Evolutionary conservation across 768 basidiomycete genomes (phyloP).

Genomic region (Phlebiopsis gigantea): DNA sequence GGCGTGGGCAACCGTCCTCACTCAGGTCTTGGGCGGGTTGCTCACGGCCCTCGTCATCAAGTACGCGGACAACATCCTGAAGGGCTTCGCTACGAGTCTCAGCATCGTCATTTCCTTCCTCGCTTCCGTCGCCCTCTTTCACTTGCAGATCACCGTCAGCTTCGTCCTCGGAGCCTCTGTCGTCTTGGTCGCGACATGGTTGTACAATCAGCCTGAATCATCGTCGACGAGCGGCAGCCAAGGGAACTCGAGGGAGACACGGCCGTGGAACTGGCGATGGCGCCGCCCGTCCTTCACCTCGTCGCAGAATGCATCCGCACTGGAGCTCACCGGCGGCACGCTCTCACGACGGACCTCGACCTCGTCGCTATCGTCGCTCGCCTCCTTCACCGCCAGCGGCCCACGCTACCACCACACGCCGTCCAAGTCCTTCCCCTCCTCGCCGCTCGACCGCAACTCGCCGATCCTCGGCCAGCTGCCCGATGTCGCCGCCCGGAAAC

Average conservation of each 20-base stretch:
- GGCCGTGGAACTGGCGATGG: conserved; percentile 30
- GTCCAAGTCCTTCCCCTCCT: conserved; percentile 34
- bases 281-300: conserved; percentile 25
- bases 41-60: conserved; percentile 96
- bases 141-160: conserved; percentile 80
- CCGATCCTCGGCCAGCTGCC: conserved; percentile 57
- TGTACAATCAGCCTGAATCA: conserved; percentile 80
- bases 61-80: conserved; percentile 91
- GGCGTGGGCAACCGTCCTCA: conserved; percentile 91
- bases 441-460: conserved; percentile 42
- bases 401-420: conserved; percentile 24
- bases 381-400: conserved; percentile 9
- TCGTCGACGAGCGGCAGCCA: conserved; percentile 17
- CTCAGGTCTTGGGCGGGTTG: conserved; percentile 90
- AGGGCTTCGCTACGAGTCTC: conserved; percentile 95
- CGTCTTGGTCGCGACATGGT: conserved; percentile 85
- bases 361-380: conserved; percentile 23
- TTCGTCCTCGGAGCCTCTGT: conserved; percentile 85
- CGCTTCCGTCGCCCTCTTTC: conserved; percentile 86
- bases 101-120: conserved; percentile 95
- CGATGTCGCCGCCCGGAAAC: conserved; percentile 18
- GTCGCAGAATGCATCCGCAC: conserved; percentile 19
- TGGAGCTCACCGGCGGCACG: conserved; percentile 20
- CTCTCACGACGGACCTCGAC: conserved; percentile 25
- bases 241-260: conserved; percentile 11